Percentiles rank a stretch among this genome's conserved stretches.
Conservation (phyloP, 2,329 filamentous ascomycete genomes). For the Epichloe bromicola region DNA sequence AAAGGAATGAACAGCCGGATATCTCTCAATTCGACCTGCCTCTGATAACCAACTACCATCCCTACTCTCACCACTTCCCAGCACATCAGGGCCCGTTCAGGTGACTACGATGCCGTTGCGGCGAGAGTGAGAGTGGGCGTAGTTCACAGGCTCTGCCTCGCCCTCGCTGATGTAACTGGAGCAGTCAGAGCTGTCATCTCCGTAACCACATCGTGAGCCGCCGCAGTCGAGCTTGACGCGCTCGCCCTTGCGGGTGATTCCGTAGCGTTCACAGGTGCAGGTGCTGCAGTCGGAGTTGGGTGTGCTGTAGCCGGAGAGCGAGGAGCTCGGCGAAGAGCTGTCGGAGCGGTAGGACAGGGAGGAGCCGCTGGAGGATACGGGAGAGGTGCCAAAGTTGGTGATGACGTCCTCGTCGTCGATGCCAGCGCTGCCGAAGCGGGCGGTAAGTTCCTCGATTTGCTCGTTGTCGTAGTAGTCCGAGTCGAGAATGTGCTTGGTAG, state of each 20-base stretch:
- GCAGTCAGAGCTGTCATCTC: constrained; percentile 55
- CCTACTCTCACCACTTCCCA: neutral
- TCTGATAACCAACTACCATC: constrained; percentile 1
- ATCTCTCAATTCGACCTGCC: constrained; percentile 15
- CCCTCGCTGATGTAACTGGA: constrained; percentile 53
- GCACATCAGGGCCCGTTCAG: constrained; percentile 10
- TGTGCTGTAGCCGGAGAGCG: constrained; percentile 65
- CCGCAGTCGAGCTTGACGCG: constrained; percentile 95
- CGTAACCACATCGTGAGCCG: constrained; percentile 74
- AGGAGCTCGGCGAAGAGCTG: constrained; percentile 61
- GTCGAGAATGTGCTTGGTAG: constrained; percentile 76
- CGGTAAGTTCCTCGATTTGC: constrained; percentile 66
- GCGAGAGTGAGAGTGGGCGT: constrained; percentile 39
- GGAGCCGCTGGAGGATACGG: constrained; percentile 56
- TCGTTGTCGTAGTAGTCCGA: constrained; percentile 62
- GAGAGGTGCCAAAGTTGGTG: constrained; percentile 41
- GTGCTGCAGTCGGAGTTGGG: constrained; percentile 61
- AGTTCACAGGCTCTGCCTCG: constrained; percentile 32
- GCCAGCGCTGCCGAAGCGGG: constrained; percentile 53
- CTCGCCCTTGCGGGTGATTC: constrained; percentile 85
- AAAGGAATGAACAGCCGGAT: constrained; percentile 23
- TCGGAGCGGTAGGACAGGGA: constrained; percentile 60
- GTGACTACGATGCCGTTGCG: constrained; percentile 52
- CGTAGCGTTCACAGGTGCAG: constrained; percentile 93
- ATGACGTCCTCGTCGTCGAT: constrained; percentile 45